Base-by-base conservation (phyloP, 2,329 filamentous ascomycete genomes). In the Colletotrichum orbiculare region DNA sequence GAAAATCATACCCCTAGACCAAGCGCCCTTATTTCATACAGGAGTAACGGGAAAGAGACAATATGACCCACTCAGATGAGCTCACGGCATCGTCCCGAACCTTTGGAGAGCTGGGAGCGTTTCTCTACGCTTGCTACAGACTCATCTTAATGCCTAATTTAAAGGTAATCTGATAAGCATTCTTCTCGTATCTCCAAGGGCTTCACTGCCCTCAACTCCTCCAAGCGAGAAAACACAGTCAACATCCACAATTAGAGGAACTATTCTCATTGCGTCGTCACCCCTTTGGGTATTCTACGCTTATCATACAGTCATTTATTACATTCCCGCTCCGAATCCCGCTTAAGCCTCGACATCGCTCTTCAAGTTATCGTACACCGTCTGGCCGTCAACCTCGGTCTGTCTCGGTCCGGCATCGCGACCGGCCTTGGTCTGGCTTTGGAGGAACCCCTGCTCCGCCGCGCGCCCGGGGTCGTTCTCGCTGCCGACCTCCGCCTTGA, bases 391-490 rank as follows among this genome's bases (percentile, higher is more conserved):
- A 3, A 75, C 25, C 6, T 71, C 67, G 2, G 37, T 55, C 66
- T 79, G 72, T 17, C 67, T 74, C 11, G 68, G 72, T 0, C 71
- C 71, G 33, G 72, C 69, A 45, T 71, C 71, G n/a, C 72, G 55
- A 1, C 68, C 71, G 25, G 39, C 66, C 7, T 69, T 64, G 39
- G 65, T 70, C 54, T 72, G 68, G 13, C 68, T 69, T 49, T 69
- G 60, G 62, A 73, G 67, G 39, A 86, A 77, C 68, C 79, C 78
- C 45, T 74, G 68, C 73, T 84, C 83, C 5, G 83, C 83, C 43
- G 77, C 62, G 8, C 79, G 70, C 54, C 78, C 77, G 4, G 84
- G 84, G 68, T 86, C 84, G 62, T 83, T 73, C 69, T 79, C 74
- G 6, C 77, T 79, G 2, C 83, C 84, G 64, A 81, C 79, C 69